These are phyloP conservation scores for Colletotrichum cuscutae DNA, from an alignment of 2,329 filamentous ascomycete species.

Conservation along the genomic window DNA sequence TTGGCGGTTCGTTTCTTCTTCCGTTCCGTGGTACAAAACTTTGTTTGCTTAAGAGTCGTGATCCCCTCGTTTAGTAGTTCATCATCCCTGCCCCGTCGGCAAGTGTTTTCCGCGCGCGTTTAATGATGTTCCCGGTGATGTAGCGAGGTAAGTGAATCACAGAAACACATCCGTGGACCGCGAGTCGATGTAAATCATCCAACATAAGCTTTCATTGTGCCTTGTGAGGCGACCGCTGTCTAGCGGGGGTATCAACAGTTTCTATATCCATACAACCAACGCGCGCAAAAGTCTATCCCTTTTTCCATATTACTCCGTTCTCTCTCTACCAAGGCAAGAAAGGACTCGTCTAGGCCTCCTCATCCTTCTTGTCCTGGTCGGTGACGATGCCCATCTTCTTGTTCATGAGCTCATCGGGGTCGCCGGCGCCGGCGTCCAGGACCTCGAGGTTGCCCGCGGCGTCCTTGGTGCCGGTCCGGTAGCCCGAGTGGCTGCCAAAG, in stretches of 20 bases:
- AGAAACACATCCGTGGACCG: neutral
- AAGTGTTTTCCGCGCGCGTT: neutral
- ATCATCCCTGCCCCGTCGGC: neutral
- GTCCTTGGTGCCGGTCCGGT: constrained; percentile 40
- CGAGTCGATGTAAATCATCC: neutral
- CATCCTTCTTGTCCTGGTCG: constrained; percentile 34
- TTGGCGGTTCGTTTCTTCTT: neutral
- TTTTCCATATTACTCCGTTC: neutral
- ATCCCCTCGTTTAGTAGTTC: neutral
- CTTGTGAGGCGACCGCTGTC: neutral
- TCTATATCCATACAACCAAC: neutral
- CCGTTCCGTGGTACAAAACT: neutral
- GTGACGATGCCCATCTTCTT: constrained; percentile 35
- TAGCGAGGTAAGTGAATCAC: neutral
- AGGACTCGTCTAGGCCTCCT: constrained; percentile 20
- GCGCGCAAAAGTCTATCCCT: neutral
- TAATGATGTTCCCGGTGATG: neutral
- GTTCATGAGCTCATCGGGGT: constrained; percentile 39
- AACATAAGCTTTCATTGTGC: neutral
- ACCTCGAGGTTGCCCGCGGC: constrained; percentile 38
- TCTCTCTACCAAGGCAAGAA: neutral
- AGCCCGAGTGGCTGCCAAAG: constrained; percentile 45
- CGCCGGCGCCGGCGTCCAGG: constrained; percentile 36
- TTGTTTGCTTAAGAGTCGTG: neutral
- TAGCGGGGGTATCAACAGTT: constrained; percentile 7